phyloP scores from a whole-genome alignment of 768 basidiomycete genomes.

The Suillus placidus region DNA sequence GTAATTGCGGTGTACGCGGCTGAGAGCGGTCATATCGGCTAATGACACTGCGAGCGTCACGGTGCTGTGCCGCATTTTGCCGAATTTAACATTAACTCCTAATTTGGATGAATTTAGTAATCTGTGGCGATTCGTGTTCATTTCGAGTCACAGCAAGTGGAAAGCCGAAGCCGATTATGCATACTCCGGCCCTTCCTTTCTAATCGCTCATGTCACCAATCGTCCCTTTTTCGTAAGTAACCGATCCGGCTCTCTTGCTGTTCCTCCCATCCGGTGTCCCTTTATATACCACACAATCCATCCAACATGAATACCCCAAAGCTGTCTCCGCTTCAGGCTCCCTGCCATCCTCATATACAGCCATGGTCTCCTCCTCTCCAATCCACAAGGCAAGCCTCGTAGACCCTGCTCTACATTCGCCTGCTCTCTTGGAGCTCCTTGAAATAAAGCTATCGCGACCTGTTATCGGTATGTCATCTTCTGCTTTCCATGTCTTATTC shows the following conservation, averaged over 20 bases:
- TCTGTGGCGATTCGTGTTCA: not conserved
- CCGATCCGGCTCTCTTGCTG: conserved; percentile 39
- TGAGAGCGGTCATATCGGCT: conserved; percentile 1
- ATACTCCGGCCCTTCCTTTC: conserved; percentile 20
- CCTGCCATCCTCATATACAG: conserved; percentile 12
- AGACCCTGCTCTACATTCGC: conserved; percentile 62
- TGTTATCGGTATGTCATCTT: conserved; percentile 59
- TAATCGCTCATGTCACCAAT: conserved; percentile 29
- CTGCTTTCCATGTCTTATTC: not conserved
- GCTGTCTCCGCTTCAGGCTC: conserved; percentile 8
- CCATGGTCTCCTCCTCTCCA: conserved; percentile 29
- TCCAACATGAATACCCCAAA: conserved; percentile 15
- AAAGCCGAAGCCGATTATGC: conserved; percentile 4
- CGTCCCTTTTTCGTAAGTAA: conserved; percentile 31
- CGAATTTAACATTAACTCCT: conserved; percentile 10
- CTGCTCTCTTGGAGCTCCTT: conserved; percentile 68
- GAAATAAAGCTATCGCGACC: conserved; percentile 62
- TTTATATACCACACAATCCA: conserved; percentile 33
- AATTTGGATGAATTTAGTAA: conserved; percentile 14
- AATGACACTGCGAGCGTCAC: conserved; percentile 7
- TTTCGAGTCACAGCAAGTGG: not conserved
- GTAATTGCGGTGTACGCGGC: not conserved
- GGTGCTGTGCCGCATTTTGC: conserved; percentile 12
- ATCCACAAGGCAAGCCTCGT: conserved; percentile 58
- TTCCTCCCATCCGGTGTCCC: conserved; percentile 21